Evolutionary conservation across 176 grass and related monocot species (phyloP).

Genomic region (Guadua angustifolia): DNA sequence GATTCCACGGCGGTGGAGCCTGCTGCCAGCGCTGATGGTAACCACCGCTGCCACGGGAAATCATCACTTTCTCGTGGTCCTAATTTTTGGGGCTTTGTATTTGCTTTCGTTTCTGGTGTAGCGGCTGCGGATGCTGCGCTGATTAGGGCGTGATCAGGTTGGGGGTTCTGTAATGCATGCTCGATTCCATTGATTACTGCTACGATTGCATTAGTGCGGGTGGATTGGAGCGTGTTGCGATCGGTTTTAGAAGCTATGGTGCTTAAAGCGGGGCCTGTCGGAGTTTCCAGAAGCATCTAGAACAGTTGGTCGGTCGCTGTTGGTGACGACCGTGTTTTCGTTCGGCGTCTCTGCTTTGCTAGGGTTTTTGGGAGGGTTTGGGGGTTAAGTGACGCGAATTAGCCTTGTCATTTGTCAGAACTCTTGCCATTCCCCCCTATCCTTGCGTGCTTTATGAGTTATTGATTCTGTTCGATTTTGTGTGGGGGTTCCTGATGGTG

Average conservation of each 20-base stretch:
- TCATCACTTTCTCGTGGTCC: background rate
- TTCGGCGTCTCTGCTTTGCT: background rate
- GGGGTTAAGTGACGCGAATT: background rate
- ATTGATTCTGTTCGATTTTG: background rate
- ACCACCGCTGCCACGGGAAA: background rate
- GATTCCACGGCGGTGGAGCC: background rate
- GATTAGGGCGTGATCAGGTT: background rate
- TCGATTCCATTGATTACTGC: background rate
- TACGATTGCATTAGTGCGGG: background rate
- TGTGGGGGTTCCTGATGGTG: background rate
- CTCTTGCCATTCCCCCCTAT: background rate
- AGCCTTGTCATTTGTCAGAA: background rate
- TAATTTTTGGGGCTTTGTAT: background rate
- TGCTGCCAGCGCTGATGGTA: slow-evolving; percentile 30
- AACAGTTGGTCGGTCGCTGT: background rate
- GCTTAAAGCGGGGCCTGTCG: background rate
- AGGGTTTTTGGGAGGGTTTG: slow-evolving; percentile 13
- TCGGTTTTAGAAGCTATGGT: background rate
- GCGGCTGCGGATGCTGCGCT: background rate
- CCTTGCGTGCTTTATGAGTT: background rate
- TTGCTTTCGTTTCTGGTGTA: background rate
- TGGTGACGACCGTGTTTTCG: background rate
- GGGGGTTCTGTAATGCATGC: background rate
- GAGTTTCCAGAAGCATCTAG: slow-evolving; percentile 2
- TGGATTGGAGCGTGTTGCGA: background rate